phyloP scores from a whole-genome alignment of 805 yeast species.

The Scheffersomyces lignosus region DNA sequence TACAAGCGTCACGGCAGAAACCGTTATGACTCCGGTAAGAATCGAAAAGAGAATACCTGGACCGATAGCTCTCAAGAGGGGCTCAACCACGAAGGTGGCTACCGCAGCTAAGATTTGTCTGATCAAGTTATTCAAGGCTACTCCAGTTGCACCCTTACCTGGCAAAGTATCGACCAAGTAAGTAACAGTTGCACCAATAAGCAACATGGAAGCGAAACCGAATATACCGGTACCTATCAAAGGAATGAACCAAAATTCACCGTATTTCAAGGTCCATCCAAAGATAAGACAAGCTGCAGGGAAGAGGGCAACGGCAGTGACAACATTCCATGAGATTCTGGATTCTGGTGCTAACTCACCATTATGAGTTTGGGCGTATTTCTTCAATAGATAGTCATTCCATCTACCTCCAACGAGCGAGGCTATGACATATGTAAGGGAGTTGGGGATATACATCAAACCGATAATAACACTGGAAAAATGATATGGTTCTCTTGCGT shows the following conservation, averaged over 20 bases:
- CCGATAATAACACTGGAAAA: conserved; percentile 69
- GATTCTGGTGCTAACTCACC: conserved; percentile 76
- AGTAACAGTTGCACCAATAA: conserved; percentile 78
- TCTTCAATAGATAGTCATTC: conserved; percentile 61
- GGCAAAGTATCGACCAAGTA: conserved; percentile 83
- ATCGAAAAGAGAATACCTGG: conserved; percentile 70
- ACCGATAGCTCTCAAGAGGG: conserved; percentile 65
- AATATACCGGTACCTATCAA: conserved; percentile 77
- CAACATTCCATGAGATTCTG: conserved; percentile 72
- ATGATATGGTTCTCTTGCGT: conserved; percentile 65
- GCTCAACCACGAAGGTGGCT: conserved; percentile 75
- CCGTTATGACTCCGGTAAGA: conserved; percentile 56
- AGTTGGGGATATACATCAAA: conserved; percentile 78
- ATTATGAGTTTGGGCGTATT: conserved; percentile 53
- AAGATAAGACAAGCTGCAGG: conserved; percentile 69
- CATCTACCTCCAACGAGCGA: conserved; percentile 81
- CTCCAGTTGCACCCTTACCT: conserved; percentile 86
- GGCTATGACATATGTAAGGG: conserved; percentile 72
- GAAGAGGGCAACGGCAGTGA: conserved; percentile 58
- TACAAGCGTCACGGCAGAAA: conserved; percentile 41
- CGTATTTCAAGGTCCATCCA: conserved; percentile 77
- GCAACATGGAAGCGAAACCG: conserved; percentile 82
- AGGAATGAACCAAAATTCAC: conserved; percentile 75
- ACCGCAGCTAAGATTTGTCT: conserved; percentile 74
- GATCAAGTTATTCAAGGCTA: conserved; percentile 75